phyloP scores from a whole-genome alignment of 352 stramenopile species.

The Phytophthora cryptogea region DNA sequence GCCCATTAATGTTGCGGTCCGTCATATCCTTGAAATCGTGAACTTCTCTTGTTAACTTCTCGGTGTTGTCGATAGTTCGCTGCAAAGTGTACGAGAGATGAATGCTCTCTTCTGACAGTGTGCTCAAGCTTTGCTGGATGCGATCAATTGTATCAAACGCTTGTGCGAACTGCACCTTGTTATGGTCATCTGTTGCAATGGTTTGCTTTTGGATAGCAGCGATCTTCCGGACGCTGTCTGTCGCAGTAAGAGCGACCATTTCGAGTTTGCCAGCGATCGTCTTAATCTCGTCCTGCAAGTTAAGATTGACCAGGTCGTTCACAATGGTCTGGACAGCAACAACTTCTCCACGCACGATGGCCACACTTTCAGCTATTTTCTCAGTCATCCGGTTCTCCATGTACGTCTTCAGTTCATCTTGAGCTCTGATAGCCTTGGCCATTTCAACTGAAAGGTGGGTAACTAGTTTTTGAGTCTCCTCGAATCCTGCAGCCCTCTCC shows the following conservation, averaged over 20 bases:
- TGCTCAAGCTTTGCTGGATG: constrained; percentile 66
- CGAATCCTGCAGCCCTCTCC: constrained; percentile 59
- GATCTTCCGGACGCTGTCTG: constrained; percentile 66
- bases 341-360: constrained; percentile 53
- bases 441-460: constrained; percentile 45
- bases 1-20: constrained; percentile 35
- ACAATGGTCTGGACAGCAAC: constrained; percentile 52
- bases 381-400: constrained; percentile 55
- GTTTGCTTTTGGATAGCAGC: constrained; percentile 62
- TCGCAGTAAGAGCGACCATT: constrained; percentile 51
- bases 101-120: constrained; percentile 74
- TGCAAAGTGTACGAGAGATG: constrained; percentile 70
- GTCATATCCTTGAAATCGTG: constrained; percentile 50
- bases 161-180: constrained; percentile 62
- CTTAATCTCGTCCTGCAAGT: constrained; percentile 68
- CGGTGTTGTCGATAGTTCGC: constrained; percentile 51
- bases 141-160: constrained; percentile 71
- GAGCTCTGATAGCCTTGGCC: constrained; percentile 38
- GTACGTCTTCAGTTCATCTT: constrained; percentile 53
- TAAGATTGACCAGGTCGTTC: constrained; percentile 58
- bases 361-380: constrained; percentile 61
- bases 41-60: constrained; percentile 52
- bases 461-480: constrained; percentile 60
- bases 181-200: constrained; percentile 55
- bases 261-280: constrained; percentile 53